Evolutionary conservation across 140 eudicot genomes (phyloP).

Genomic region (Anethum foeniculum): DNA sequence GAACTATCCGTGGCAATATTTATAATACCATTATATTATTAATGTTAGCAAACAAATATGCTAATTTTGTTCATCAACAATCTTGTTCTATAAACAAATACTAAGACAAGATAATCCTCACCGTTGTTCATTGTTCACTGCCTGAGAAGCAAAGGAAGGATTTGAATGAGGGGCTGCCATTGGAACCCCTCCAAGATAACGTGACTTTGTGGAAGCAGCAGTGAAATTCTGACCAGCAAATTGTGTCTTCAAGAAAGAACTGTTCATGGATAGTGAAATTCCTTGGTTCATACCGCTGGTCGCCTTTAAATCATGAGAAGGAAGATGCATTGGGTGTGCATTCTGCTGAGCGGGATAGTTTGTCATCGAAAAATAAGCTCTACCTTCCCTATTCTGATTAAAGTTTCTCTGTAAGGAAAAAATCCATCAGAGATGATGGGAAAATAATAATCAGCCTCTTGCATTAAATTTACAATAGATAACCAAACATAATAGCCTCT

Average conservation of each 20-base stretch:
- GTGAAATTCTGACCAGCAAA: constrained; percentile 30
- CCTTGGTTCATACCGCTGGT: constrained; percentile 19
- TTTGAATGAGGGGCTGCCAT: constrained; percentile 21
- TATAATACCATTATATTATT: constrained; percentile 1
- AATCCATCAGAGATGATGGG: neutral
- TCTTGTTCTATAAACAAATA: neutral
- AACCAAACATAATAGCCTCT: neutral
- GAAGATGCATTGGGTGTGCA: constrained; percentile 26
- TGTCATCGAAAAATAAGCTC: constrained; percentile 36
- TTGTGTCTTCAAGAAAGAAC: constrained; percentile 40
- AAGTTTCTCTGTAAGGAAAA: constrained; percentile 20
- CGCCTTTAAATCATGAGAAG: constrained; percentile 32
- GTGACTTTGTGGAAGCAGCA: constrained; percentile 40
- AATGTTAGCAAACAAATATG: neutral
- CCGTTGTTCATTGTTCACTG: constrained; percentile 63
- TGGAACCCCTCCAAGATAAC: constrained; percentile 32
- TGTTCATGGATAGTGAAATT: constrained; percentile 29
- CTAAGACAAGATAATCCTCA: constrained; percentile 9
- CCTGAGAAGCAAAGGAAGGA: constrained; percentile 39
- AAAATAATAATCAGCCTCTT: constrained; percentile 2
- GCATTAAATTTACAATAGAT: neutral
- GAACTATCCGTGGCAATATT: neutral
- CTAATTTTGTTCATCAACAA: too few species aligned
- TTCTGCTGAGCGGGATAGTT: constrained; percentile 45
- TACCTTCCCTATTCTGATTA: constrained; percentile 31